Evolutionary conservation across 495 filamentous ascomycete genomes (phyloP), one percentile per base, ranked within the genome.

Genomic region (Penicillium ochrochloron): DNA sequence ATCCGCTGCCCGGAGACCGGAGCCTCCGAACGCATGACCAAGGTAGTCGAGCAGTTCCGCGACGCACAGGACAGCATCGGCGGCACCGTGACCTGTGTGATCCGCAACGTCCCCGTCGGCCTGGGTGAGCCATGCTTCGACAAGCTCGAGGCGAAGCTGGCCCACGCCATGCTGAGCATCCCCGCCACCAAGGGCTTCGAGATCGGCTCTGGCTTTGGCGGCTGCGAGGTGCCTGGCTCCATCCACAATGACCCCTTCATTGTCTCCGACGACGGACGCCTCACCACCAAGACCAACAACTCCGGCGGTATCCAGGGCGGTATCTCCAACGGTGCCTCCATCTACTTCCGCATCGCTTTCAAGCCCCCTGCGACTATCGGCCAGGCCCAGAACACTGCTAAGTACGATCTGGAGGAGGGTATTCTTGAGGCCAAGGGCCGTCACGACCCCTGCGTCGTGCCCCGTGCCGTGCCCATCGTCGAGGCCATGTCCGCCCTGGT

Each of bases 151-250:
- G 95, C 95, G 23, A 89, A 88, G 77, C 86, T 99, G 31, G 96
- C 89, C 37, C 95, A 98, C 69, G 95, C 93, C 31, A 98, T 99
- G 95, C 88, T 99, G 66, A 93, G 89, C 75, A 96, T 99, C 74
- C 96, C 95, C 12, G 95, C 95, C 7, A 97, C 94, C 25, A 99
- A 99, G 77, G 94, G 91, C 57, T 98, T 99, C 77, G 94, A 98
- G 71, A 89, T 99, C 70, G 95, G 96, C 56, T 96, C 92, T 57
- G 95, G 95, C 21, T 97, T 98, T 76, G 89, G 86, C 48, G 94
- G 94, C 58, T 93, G 89, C 70, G 89, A 93, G 71, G 79, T 98
- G 8, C 92, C 93, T 2, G 95, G 95, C 17, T 97, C 93, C 5
- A 85, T 86, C 37, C 94, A 98, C 84, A 99, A 99, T 77, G 95